Base-by-base conservation (phyloP, 768 basidiomycete genomes). In the Stropharia rugosoannulata region DNA sequence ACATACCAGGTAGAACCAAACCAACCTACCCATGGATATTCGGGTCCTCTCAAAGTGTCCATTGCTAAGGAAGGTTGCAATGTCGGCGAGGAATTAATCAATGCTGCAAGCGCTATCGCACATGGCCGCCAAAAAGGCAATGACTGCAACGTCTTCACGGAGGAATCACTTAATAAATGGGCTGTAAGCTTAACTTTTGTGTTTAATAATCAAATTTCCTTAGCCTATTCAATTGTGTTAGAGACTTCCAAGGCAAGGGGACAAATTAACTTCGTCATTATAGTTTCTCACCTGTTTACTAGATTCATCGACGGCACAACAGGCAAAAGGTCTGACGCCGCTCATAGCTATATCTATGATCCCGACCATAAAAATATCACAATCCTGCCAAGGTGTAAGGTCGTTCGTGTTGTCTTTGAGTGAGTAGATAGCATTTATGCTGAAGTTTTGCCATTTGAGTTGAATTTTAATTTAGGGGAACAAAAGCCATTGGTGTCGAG, bases 301-400 rank as follows among this genome's bases (percentile, higher is more conserved):
- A 58, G 86, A 61, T 88, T 81, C 62, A 71, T 87, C 16, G 73
- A 82, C 55, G 66, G 62, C 1, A 63, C 67, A 11, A 82, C 77
- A 1, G 85, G 86, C 27, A 72, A 60, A 44, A 79, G 86, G 18
- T 85, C 84, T 0, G 84, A 87, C 62, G 62, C 77, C 0, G 74
- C 86, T 1, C 78, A 83, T 55, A 59, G 72, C 59, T 82, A 75
- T 53, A 69, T 83, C 45, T 83, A 83, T 60, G 76, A 74, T 42
- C 73, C 77, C 54, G 58, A 69, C 3, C 62, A 68, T 42, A 66
- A 68, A 48, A 81, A 81, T 48, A 59, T 83, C 10, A 64, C 63
- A 5, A 65, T 83, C 10, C 54, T 73, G 40, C 59, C 67, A 11
- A 67, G 70, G 48, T 71, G 72, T 40, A 72, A 69, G 1, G 81